Conservation (phyloP, 2,329 filamentous ascomycete species). For the Zymoseptoria passerinii region DNA sequence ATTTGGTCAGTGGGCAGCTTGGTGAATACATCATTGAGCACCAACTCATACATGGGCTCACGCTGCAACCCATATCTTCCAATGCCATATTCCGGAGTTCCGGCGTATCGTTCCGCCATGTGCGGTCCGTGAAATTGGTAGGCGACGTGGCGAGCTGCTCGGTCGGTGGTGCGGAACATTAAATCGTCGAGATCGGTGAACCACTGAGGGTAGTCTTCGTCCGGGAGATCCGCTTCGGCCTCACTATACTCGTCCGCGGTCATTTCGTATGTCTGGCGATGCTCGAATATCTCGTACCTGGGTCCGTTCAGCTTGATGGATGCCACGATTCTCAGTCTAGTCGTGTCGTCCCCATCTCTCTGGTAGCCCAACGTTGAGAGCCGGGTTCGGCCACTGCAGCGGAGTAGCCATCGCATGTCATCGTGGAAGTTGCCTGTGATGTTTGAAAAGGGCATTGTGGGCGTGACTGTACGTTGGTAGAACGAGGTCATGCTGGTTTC, state of each 20-base stretch:
- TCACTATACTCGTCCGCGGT: not conserved
- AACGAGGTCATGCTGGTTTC: not conserved
- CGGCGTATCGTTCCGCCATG: no score
- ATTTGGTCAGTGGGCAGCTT: not conserved
- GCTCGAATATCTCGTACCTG: no score
- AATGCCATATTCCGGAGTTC: no score
- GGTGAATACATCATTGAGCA: not conserved
- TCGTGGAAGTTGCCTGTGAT: no score
- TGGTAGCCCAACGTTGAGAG: not conserved
- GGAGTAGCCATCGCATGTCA: no score
- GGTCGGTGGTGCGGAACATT: not conserved
- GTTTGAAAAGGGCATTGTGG: no score
- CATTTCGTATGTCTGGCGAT: not conserved
- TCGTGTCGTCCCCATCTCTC: not conserved
- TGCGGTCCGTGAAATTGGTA: not conserved
- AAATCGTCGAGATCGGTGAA: not conserved
- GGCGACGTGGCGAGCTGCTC: not conserved
- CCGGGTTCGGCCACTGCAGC: not conserved
- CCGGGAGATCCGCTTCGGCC: not conserved
- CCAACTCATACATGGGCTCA: not conserved
- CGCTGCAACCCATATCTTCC: not conserved
- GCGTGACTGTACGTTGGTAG: not conserved
- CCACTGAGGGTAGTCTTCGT: not conserved
- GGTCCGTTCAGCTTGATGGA: no score
- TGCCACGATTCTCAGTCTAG: not conserved